Conservation (phyloP, 257 asterid genomes). For the Echites panduratus region DNA sequence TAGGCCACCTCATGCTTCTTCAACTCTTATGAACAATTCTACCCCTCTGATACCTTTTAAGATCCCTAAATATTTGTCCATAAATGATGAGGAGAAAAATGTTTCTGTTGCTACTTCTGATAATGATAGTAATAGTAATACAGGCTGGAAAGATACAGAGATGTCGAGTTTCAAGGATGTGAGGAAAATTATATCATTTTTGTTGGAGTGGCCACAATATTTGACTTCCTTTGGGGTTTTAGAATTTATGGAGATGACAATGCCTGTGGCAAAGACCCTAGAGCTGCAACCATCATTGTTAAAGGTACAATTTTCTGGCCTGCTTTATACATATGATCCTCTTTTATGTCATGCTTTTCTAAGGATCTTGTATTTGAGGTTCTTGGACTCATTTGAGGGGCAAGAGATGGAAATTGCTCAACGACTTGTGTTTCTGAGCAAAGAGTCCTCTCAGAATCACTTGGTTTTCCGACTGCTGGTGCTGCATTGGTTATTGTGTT, state of each 20-base stretch:
- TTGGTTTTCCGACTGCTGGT: conserved; percentile 65
- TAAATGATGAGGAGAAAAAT: conserved; percentile 26
- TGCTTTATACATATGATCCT: conserved; percentile 71
- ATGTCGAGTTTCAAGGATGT: conserved; percentile 48
- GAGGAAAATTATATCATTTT: conserved; percentile 70
- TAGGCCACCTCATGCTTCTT: conserved; percentile 42
- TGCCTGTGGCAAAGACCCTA: conserved; percentile 67
- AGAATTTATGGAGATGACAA: conserved; percentile 57
- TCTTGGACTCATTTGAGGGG: conserved; percentile 62
- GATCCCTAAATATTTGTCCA: conserved; percentile 45
- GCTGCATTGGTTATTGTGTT: conserved; percentile 78
- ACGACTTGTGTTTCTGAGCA: conserved; percentile 56
- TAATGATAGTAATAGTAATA: conserved; percentile 26
- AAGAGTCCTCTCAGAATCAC: conserved; percentile 59
- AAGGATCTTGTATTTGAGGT: conserved; percentile 45
- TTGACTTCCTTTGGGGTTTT: conserved; percentile 67
- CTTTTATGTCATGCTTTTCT: conserved; percentile 75
- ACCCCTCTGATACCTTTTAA: conserved; percentile 68
- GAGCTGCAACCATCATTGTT: conserved; percentile 85
- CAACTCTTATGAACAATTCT: conserved; percentile 35
- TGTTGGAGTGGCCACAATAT: conserved; percentile 70
- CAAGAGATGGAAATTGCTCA: conserved; percentile 63
- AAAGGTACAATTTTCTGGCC: conserved; percentile 83
- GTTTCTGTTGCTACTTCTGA: background rate
- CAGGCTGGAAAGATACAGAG: conserved; percentile 42